These are phyloP conservation scores for Aphanoascus verrucosus DNA, from an alignment of 2,329 filamentous ascomycete species.

Conservation along the genomic window DNA sequence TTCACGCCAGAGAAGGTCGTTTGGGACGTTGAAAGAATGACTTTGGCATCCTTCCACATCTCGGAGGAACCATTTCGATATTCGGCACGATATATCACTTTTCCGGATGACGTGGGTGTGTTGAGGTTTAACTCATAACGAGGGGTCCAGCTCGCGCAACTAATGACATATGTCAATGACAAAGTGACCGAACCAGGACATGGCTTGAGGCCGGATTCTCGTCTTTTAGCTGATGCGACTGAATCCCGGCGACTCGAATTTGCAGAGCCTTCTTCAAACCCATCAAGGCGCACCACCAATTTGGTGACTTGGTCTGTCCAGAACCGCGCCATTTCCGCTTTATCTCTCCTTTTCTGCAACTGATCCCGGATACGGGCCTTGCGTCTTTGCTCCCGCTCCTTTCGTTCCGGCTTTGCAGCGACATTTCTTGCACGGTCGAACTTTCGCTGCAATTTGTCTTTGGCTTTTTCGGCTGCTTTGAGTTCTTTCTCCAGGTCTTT, in stretches of 20 bases:
- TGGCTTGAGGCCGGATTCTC: conserved; percentile 12
- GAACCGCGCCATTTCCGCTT: conserved; percentile 28
- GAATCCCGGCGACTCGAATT: conserved; percentile 21
- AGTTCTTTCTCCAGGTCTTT: conserved; percentile 22
- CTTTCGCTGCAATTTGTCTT: conserved; percentile 15
- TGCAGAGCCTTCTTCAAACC: conserved; percentile 19
- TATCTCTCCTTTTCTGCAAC: conserved; percentile 24
- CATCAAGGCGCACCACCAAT: conserved; percentile 30
- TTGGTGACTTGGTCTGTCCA: conserved; percentile 29
- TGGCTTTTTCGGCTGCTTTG: conserved; percentile 20
- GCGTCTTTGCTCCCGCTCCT: conserved; percentile 21
- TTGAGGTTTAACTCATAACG: conserved; percentile 54
- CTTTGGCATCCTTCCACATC: conserved; percentile 50
- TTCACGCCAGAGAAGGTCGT: conserved; percentile 47
- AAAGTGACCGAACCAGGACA: conserved; percentile 25
- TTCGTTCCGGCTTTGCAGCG: conserved; percentile 20
- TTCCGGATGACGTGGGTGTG: conserved; percentile 43
- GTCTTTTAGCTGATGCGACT: conserved; percentile 20
- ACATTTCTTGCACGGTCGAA: conserved; percentile 17
- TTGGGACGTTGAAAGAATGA: conserved; percentile 54
- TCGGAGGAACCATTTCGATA: conserved; percentile 54
- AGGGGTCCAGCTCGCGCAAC: conserved; percentile 49
- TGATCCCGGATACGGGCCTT: conserved; percentile 22
- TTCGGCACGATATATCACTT: conserved; percentile 51
- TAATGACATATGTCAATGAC: conserved; percentile 50